Evolutionary conservation across 148 eudicot genomes (phyloP), one percentile per base, ranked within the genome.

Genomic region (Gaultheria prostrata): DNA sequence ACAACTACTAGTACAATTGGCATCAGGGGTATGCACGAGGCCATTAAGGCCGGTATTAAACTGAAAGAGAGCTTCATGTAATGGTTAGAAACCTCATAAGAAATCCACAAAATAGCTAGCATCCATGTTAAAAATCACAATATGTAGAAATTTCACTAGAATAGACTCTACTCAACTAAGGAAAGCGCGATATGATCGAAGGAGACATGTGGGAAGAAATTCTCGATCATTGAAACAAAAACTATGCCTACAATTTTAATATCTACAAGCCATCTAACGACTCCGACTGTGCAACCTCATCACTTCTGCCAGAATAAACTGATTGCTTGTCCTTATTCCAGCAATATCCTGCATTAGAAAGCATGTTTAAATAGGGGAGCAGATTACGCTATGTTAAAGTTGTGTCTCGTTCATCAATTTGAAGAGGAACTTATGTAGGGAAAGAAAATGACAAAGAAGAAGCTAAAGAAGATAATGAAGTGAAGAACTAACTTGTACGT

Each of bases 11-110:
- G 43, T 39, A 39, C 5, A 39, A 39, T 39, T 39, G 43, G 43
- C 43, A 39, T 39, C 43, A 39, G 7, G 0, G 43, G 43, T 39
- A 39, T 39, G 43, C 43, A 39, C 43, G 43, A 39, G 43, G 43
- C 43, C 43, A 39, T 39, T 39, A 39, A 39, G 43, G 0, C 43
- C 43, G 43, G 43, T 39, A 39, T 39, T 6, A 39, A 63, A 63
- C 35, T 39, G 13, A 3, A 28, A 67, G 35, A 28, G 28, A 28
- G 39, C 39, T 28, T 67, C 72, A 28, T 28, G 33, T 28, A 67
- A 67, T 13, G 72, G 35, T 67, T 67, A 67, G 39, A 67, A 67
- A 67, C 72, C 72, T 67, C 72, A 67, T 28, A 28, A 67, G 72
- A 67, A 67, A 39, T 28, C 72, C 72, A 67, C 18, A 67, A 67